Conservation (phyloP, 1,284 basidiomycete genomes). For the Boletellus deceptivus region DNA sequence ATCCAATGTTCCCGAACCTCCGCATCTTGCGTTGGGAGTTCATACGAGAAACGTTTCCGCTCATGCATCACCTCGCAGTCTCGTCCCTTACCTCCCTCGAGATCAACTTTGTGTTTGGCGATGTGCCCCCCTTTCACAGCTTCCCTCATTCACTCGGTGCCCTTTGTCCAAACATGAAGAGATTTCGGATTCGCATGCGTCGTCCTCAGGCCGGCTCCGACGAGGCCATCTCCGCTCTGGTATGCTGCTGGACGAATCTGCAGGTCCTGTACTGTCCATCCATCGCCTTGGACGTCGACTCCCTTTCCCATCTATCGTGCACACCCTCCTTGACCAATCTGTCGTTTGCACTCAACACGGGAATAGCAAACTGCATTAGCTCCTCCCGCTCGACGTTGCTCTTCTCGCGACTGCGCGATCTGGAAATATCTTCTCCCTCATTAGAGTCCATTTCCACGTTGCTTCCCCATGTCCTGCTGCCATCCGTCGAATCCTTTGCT, state of each 20-base stretch:
- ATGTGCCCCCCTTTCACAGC: slow-evolving; percentile 16
- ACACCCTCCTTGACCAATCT: slow-evolving; percentile 11
- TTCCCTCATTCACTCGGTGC: slow-evolving; percentile 17
- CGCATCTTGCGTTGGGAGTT: slow-evolving; percentile 23
- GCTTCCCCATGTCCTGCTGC: slow-evolving; percentile 8
- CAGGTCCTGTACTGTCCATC: slow-evolving; percentile 16
- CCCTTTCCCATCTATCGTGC: slow-evolving; percentile 16
- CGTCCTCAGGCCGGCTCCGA: slow-evolving; percentile 10
- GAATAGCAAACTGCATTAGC: slow-evolving; percentile 1
- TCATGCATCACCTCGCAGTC: slow-evolving; percentile 18
- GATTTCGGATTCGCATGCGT: slow-evolving; percentile 12
- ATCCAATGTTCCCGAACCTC: slow-evolving; percentile 22
- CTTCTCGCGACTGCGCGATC: slow-evolving; percentile 15
- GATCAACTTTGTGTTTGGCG: slow-evolving; percentile 19
- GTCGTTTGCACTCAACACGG: slow-evolving; percentile 10
- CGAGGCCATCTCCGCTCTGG: slow-evolving; percentile 9
- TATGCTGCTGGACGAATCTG: slow-evolving; percentile 18
- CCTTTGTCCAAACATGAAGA: slow-evolving; percentile 18
- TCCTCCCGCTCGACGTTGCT: not conserved
- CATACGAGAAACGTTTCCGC: slow-evolving; percentile 13
- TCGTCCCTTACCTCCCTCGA: slow-evolving; percentile 20
- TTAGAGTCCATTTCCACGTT: slow-evolving; percentile 8
- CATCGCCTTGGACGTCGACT: slow-evolving; percentile 11
- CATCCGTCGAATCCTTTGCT: slow-evolving; percentile 14
- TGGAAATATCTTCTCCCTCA: slow-evolving; percentile 12